These are phyloP conservation scores for Boletus tomentosulus DNA, from an alignment of 768 basidiomycete species.

Conservation along the genomic window DNA sequence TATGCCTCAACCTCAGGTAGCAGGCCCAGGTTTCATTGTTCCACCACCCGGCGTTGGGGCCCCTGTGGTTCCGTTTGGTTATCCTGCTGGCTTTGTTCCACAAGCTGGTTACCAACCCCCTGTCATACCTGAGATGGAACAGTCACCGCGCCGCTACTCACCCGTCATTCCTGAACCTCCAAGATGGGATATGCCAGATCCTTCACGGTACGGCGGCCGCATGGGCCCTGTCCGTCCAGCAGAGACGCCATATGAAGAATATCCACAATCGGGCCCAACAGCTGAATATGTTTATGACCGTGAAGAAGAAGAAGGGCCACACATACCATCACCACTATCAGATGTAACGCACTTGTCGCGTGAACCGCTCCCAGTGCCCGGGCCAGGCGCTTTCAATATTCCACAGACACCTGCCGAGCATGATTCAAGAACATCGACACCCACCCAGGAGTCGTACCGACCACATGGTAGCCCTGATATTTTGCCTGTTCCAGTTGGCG, in stretches of 20 bases:
- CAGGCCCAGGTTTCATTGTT: slow-evolving; percentile 18
- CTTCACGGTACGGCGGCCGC: slow-evolving; percentile 6
- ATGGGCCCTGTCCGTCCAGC: slow-evolving; percentile 36
- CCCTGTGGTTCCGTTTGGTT: slow-evolving; percentile 17
- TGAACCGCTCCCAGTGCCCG: slow-evolving; percentile 18
- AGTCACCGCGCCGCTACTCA: slow-evolving; percentile 1
- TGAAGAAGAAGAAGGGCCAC: slow-evolving; percentile 14
- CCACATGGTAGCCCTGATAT: slow-evolving; percentile 14
- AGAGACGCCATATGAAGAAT: slow-evolving; percentile 18
- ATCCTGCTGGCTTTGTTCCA: slow-evolving; percentile 23
- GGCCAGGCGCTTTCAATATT: slow-evolving; percentile 11
- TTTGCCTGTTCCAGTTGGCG: slow-evolving; percentile 9
- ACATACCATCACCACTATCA: slow-evolving; percentile 23
- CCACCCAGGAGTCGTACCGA: slow-evolving; percentile 22
- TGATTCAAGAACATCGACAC: slow-evolving; percentile 23
- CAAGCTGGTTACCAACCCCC: slow-evolving; percentile 13
- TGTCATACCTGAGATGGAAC: slow-evolving; percentile 18
- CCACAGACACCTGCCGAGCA: slow-evolving; percentile 4
- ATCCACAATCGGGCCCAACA: slow-evolving; percentile 3
- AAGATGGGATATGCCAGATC: slow-evolving; percentile 25
- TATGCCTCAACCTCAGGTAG: slow-evolving; percentile 25
- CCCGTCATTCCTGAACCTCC: slow-evolving; percentile 27
- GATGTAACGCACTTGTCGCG: slow-evolving; percentile 4
- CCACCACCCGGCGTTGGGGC: slow-evolving; percentile 22
- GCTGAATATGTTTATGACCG: slow-evolving; percentile 1